Base-by-base conservation (phyloP, 2,329 filamentous ascomycete genomes). In the Ophiocordyceps camponoti-leonardi region DNA sequence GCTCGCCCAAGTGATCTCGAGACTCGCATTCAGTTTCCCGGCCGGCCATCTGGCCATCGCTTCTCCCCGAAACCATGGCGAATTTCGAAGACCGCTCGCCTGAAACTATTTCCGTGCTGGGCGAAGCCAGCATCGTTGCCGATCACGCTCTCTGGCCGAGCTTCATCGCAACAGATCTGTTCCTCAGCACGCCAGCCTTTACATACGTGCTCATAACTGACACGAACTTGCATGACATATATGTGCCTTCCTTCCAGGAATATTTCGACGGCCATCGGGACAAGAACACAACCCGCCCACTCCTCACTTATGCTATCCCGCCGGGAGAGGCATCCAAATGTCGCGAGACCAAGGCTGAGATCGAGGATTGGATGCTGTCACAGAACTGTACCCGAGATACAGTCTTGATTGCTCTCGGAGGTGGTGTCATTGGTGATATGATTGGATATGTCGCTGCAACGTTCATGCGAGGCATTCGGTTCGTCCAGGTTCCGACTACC, bases 191-290 rank as follows among this genome's bases (percentile, higher is more conserved):
- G 49, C 65, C 75, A 44, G 92, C 88, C 19, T 93, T 87, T 18
- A 96, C 90, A 49, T 98, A 96, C 61, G 83, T 96, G 48, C 80
- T 98, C 49, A 85, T 98, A 57, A 96, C 92, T 62, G 92, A 98
- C 66, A 94, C 88, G 42, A 96, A 96, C 60, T 77, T 98, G 49
- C 77, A 75, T 49, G 73, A 81, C 20, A 73, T 81, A 54, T 96
- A 96, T 63, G 80, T 87, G 1, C 78, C 85, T n/a, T 60, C 68
- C 26, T 95, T 98, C 63, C 65, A 79, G 58, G 46, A 58, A 19
- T 56, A 51, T 1, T 67, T 68, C 44, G 51, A 62, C 18, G 43
- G 52, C 4, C 51, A 57, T 8, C 53, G 58, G 28, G 48, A 50
- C 10, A 51, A 45, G 23, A 57, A 57, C 45, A 47, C 46, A 43